Percentiles rank a stretch among this genome's conserved stretches.
These are phyloP conservation scores for Geranium rotundifolium DNA, from an alignment of 345 rosid species.

Conservation along the genomic window DNA sequence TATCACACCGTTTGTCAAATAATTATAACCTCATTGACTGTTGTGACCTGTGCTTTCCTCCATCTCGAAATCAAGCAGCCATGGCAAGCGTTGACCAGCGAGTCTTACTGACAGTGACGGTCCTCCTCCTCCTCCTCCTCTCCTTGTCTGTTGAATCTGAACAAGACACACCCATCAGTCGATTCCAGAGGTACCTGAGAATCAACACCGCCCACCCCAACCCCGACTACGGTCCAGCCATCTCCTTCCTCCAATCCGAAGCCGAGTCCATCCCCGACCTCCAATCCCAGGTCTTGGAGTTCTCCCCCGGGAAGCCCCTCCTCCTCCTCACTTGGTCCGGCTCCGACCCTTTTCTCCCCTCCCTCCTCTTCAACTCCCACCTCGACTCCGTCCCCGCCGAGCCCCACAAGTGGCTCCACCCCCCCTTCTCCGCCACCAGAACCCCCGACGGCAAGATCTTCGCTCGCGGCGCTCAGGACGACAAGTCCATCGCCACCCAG, in stretches of 20 bases:
- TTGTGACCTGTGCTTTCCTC: too few relatives aligned
- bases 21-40: too few relatives aligned
- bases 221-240: constrained; percentile 57
- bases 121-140: constrained; percentile 8
- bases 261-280: constrained; percentile 44
- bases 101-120: not conserved
- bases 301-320: constrained; percentile 39
- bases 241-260: constrained; percentile 43
- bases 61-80: not conserved
- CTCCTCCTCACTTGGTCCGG: constrained; percentile 68
- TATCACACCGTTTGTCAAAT: too few relatives aligned
- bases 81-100: constrained; percentile 6
- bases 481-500: constrained; percentile 74
- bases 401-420: constrained; percentile 62
- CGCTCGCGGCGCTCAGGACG: constrained; percentile 88
- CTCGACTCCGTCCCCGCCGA: constrained; percentile 92
- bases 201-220: constrained; percentile 78
- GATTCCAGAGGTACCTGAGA: constrained; percentile 55
- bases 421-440: constrained; percentile 68
- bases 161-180: constrained; percentile 30
- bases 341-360: constrained; percentile 55
- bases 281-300: constrained; percentile 31
- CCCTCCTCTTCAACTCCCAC: constrained; percentile 76
- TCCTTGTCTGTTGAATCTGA: constrained; percentile 8
- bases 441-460: constrained; percentile 48